Conservation (phyloP, 495 filamentous ascomycete genomes). For the Xylaria cubensis region DNA sequence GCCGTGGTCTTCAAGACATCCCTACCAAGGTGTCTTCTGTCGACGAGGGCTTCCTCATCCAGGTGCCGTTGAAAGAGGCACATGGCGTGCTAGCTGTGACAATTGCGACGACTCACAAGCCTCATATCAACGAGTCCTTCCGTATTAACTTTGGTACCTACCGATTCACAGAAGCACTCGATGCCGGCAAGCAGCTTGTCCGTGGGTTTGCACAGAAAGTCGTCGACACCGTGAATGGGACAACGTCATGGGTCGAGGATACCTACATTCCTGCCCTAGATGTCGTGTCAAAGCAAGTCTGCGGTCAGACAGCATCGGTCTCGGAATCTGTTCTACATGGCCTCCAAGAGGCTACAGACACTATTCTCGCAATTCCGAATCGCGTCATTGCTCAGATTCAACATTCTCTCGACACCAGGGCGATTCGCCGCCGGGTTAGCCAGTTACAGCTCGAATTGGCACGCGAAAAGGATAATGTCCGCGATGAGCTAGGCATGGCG, state of each 20-base stretch:
- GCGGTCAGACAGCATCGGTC: conserved; percentile 39
- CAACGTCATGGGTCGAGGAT: conserved; percentile 43
- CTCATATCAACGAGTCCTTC: conserved; percentile 55
- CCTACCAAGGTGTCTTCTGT: conserved; percentile 50
- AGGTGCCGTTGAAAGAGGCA: conserved; percentile 48
- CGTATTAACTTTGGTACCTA: conserved; percentile 51
- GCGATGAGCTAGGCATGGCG: conserved; percentile 40
- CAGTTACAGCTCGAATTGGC: conserved; percentile 34
- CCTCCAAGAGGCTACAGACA: conserved; percentile 36
- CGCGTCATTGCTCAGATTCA: conserved; percentile 33
- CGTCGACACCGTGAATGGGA: conserved; percentile 43
- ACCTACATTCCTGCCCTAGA: conserved; percentile 42
- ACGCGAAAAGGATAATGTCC: conserved; percentile 37
- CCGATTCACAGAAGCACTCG: conserved; percentile 42
- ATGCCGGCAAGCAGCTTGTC: conserved; percentile 48
- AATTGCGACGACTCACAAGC: conserved; percentile 50
- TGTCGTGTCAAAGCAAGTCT: conserved; percentile 41
- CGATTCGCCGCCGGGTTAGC: conserved; percentile 29
- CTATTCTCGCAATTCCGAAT: conserved; percentile 31
- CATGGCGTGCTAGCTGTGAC: conserved; percentile 51
- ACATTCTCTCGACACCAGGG: conserved; percentile 33
- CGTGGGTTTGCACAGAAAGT: conserved; percentile 45
- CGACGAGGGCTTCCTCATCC: conserved; percentile 54
- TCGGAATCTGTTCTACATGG: conserved; percentile 38
- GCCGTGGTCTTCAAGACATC: conserved; percentile 46